phyloP scores from a whole-genome alignment of 2,329 filamentous ascomycete species.

The Alternaria atra region DNA sequence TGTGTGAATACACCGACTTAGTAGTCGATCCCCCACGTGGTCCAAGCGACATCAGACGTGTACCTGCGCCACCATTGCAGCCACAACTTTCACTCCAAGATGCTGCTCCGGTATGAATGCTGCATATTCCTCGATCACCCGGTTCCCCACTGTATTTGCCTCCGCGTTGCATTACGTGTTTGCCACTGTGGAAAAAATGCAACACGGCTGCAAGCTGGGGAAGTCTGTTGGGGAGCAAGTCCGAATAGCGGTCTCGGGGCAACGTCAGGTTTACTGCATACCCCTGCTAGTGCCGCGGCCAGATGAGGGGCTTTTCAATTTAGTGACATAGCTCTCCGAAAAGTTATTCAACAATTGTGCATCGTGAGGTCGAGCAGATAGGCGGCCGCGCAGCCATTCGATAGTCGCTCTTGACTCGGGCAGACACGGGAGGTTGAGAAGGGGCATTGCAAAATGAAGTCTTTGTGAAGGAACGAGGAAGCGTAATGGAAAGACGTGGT shows the following conservation, averaged over 20 bases:
- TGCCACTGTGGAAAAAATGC: slow-evolving; percentile 28
- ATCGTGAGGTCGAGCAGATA: slow-evolving; percentile 25
- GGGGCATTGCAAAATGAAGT: not conserved
- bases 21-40: slow-evolving; percentile 28
- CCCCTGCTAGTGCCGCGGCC: slow-evolving; percentile 28
- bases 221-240: slow-evolving; percentile 33
- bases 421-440: not conserved
- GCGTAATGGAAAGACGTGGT: not conserved
- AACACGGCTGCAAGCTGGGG: slow-evolving; percentile 18
- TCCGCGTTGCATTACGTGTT: slow-evolving; percentile 14
- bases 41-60: slow-evolving; percentile 13
- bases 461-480: not conserved
- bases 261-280: slow-evolving; percentile 23
- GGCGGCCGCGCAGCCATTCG: slow-evolving; percentile 9
- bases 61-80: slow-evolving; percentile 10
- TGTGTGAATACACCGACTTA: slow-evolving; percentile 1
- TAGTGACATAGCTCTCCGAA: slow-evolving; percentile 33
- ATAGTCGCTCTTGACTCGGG: slow-evolving; percentile 5
- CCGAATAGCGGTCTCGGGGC: slow-evolving; percentile 21
- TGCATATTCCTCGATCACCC: not conserved
- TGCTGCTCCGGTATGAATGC: not conserved
- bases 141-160: not conserved
- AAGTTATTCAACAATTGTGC: slow-evolving; percentile 43
- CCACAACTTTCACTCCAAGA: not conserved
- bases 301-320: slow-evolving; percentile 30